phyloP scores from a whole-genome alignment of 495 filamentous ascomycete genomes.

The Tuber melanosporum region DNA sequence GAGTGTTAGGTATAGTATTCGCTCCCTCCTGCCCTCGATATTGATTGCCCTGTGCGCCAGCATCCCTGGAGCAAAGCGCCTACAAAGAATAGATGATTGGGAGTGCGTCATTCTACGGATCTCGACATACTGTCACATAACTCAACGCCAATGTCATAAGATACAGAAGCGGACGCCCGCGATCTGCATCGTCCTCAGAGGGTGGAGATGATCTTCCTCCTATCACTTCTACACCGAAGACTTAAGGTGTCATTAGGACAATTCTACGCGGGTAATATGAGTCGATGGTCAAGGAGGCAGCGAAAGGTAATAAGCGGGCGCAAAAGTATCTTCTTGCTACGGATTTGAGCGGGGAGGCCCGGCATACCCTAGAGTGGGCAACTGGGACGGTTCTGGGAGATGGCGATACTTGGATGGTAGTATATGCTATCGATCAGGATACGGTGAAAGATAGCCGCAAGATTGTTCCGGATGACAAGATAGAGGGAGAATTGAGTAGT shows the following conservation, averaged over 20 bases:
- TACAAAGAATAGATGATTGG: constrained; percentile 42
- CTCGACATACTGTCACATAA: constrained; percentile 65
- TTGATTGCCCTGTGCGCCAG: constrained; percentile 56
- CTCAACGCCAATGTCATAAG: constrained; percentile 74
- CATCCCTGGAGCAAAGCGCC: constrained; percentile 33
- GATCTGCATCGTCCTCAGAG: constrained; percentile 75
- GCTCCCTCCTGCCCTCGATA: constrained; percentile 57
- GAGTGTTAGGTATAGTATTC: constrained; percentile 46
- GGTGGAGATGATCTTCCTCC: constrained; percentile 68
- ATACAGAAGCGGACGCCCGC: too few relatives aligned
- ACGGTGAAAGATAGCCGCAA: constrained; percentile 47
- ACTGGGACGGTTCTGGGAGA: constrained; percentile 91
- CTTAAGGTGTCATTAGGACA: constrained; percentile 73
- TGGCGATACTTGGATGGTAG: constrained; percentile 83
- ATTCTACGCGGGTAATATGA: constrained; percentile 81
- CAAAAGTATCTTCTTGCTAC: constrained; percentile 88
- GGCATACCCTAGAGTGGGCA: constrained; percentile 60
- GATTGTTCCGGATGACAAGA: constrained; percentile 39
- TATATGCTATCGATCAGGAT: constrained; percentile 48
- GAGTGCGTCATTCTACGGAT: constrained; percentile 73
- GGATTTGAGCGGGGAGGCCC: constrained; percentile 72
- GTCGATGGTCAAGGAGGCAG: constrained; percentile 63
- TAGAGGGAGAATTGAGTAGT: constrained; percentile 21
- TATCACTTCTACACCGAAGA: constrained; percentile 67
- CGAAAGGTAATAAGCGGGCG: constrained; percentile 65